These are phyloP conservation scores for Cryptosporidium bovis DNA, from an alignment of 169 alveolate genomes.

Conservation along the genomic window DNA sequence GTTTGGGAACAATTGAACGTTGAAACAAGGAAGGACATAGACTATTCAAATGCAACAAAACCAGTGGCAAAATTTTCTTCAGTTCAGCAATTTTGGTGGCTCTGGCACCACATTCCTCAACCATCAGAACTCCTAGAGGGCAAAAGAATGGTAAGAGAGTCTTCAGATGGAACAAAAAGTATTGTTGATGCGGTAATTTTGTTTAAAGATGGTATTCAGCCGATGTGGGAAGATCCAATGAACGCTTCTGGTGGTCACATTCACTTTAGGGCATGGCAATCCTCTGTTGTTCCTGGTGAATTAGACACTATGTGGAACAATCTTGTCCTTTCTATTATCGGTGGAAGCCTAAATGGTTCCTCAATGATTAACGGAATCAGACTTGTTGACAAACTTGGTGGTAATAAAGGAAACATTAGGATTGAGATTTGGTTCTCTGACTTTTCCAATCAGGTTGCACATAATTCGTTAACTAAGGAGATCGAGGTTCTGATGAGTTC, in stretches of 20 bases:
- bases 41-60: slow-evolving; percentile 85
- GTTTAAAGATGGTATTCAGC: slow-evolving; percentile 84
- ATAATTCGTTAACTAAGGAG: slow-evolving; percentile 73
- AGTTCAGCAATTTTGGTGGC: slow-evolving; percentile 85
- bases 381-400: slow-evolving; percentile 80
- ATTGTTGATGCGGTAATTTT: slow-evolving; percentile 58
- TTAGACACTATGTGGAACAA: slow-evolving; percentile 87
- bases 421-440: slow-evolving; percentile 78
- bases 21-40: slow-evolving; percentile 79
- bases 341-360: slow-evolving; percentile 81
- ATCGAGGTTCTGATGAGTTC: slow-evolving; percentile 78
- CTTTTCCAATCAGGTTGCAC: slow-evolving; percentile 76
- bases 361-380: slow-evolving; percentile 84
- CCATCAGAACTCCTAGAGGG: slow-evolving; percentile 82
- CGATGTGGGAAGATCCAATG: slow-evolving; percentile 89
- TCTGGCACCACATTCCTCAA: slow-evolving; percentile 84
- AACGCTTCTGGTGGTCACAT: slow-evolving; percentile 87
- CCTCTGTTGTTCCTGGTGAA: slow-evolving; percentile 80
- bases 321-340: slow-evolving; percentile 84
- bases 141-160: slow-evolving; percentile 62
- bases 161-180: slow-evolving; percentile 62
- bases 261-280: slow-evolving; percentile 84
- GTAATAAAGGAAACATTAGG: slow-evolving; percentile 75
- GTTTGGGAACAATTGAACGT: slow-evolving; percentile 86
- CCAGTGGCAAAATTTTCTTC: slow-evolving; percentile 87